Evolutionary conservation across 352 stramenopile species (phyloP), one percentile per base, ranked within the genome.

Genomic region (Globisporangium heterothallicum): DNA sequence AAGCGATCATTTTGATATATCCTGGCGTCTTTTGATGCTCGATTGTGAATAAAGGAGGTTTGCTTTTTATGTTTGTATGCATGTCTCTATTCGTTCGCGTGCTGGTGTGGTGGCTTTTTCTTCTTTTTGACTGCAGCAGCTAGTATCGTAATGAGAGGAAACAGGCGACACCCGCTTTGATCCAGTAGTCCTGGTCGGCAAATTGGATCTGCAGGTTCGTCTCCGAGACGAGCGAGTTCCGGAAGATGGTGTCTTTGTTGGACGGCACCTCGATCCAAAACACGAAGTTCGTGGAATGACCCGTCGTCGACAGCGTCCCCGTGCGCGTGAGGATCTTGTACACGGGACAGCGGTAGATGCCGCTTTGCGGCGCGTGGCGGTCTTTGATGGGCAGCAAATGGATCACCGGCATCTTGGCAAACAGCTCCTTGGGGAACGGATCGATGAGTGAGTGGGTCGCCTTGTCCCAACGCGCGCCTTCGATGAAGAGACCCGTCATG

Each of bases 251-350:
- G 46, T 46, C 58, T 44, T 87, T 84, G 58, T 77, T 82, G 18
- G 76, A 83, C 29, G 95, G 95, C 14, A 98, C 80, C 47, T 98
- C 92, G 57, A 98, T 96, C 95, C 94, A 98, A 61, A 98, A 97
- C 51, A 98, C 86, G 70, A 98, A 98, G 76, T 98, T 98, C 22
- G 95, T 98, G 29, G 85, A 97, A 64, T 98, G 95, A 36, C 95
- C 95, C 0, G 95, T 98, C 14, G 95, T 98, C 1, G 90, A 97
- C 13, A 98, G 67, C 32, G 89, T 98, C 25, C 94, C 94, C 47
- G 86, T 84, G 42, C 93, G 72, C 19, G 85, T 97, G 42, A 98
- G 77, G 36, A 97, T 94, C 66, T 98, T 98, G 74, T 98, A 98
- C 26, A 98, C 84, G 0, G 94, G 94, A 40, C 90, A 97, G 19